A percentile compares a stretch with the other conserved stretches of the same genome.
Evolutionary conservation across 1,284 basidiomycete species (phyloP).

Genomic region (Cryptococcus floricola): DNA sequence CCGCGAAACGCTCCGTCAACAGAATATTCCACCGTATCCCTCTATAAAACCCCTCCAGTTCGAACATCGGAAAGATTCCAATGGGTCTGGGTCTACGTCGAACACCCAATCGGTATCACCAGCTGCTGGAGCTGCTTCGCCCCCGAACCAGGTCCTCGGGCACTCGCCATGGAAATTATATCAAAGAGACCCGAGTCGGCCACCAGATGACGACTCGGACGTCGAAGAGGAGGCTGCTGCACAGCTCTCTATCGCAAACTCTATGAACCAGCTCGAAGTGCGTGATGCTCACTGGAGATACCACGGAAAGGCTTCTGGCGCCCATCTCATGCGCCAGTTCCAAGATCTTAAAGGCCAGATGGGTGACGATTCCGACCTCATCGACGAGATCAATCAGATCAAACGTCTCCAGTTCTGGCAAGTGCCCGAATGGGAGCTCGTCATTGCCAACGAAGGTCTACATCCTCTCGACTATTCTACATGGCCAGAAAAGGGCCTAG

Average conservation of each 20-base stretch:
- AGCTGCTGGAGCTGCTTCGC: slow-evolving; percentile 21
- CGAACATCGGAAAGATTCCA: neutral
- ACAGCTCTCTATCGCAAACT: slow-evolving; percentile 21
- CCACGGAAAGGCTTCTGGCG: slow-evolving; percentile 68
- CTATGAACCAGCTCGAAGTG: slow-evolving; percentile 35
- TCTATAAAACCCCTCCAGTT: slow-evolving; percentile 26
- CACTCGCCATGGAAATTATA: slow-evolving; percentile 32
- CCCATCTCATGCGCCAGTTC: slow-evolving; percentile 62
- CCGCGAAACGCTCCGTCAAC: slow-evolving; percentile 26
- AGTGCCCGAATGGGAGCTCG: slow-evolving; percentile 47
- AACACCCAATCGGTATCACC: slow-evolving; percentile 7
- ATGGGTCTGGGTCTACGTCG: slow-evolving; percentile 1
- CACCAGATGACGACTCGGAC: slow-evolving; percentile 21
- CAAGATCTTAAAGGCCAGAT: slow-evolving; percentile 57
- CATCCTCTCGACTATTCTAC: slow-evolving; percentile 35
- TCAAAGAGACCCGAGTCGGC: slow-evolving; percentile 33
- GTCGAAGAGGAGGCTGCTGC: slow-evolving; percentile 18
- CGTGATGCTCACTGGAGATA: slow-evolving; percentile 54
- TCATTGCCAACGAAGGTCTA: slow-evolving; percentile 38
- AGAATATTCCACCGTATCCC: slow-evolving; percentile 41
- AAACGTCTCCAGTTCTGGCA: slow-evolving; percentile 46
- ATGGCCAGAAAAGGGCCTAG: slow-evolving; percentile 56
- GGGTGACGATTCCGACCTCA: slow-evolving; percentile 11
- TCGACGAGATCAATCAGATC: slow-evolving; percentile 28
- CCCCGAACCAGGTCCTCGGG: slow-evolving; percentile 26